Conservation (phyloP, 148 eudicot species). For the Rhododendron henanense region DNA sequence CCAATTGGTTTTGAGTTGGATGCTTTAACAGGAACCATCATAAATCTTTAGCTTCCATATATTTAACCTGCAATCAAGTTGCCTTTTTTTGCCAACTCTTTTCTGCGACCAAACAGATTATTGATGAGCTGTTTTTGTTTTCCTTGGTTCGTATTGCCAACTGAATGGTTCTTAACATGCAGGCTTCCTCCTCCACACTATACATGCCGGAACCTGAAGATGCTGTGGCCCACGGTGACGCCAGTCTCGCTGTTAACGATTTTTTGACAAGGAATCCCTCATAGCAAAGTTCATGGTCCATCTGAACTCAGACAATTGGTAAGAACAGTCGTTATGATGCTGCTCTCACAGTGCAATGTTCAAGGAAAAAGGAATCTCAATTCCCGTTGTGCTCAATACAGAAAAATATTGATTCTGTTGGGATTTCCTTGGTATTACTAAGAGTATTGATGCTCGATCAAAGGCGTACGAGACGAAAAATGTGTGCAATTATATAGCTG, state of each 20-base stretch:
- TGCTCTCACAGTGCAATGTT: background rate
- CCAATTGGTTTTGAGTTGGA: background rate
- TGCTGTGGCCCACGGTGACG: slow-evolving; percentile 94
- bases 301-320: background rate
- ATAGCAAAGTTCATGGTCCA: slow-evolving; percentile 12
- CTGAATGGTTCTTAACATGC: slow-evolving; percentile 14
- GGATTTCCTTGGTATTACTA: background rate
- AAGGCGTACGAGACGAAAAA: background rate
- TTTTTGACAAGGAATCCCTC: slow-evolving; percentile 66
- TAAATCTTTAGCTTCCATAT: background rate
- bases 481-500: background rate
- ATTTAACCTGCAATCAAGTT: background rate
- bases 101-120: background rate
- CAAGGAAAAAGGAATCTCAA: background rate
- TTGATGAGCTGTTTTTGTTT: background rate
- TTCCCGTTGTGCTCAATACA: background rate
- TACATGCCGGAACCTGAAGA: slow-evolving; percentile 96
- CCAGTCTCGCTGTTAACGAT: slow-evolving; percentile 87
- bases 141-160: background rate
- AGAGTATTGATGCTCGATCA: background rate
- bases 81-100: background rate
- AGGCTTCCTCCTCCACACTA: slow-evolving; percentile 75
- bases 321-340: background rate
- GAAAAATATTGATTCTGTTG: background rate
- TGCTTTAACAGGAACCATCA: background rate